A percentile compares a stretch with the other conserved stretches of the same genome.
phyloP scores from a whole-genome alignment of 768 basidiomycete species.

The Strobilomyces echinocephalus region DNA sequence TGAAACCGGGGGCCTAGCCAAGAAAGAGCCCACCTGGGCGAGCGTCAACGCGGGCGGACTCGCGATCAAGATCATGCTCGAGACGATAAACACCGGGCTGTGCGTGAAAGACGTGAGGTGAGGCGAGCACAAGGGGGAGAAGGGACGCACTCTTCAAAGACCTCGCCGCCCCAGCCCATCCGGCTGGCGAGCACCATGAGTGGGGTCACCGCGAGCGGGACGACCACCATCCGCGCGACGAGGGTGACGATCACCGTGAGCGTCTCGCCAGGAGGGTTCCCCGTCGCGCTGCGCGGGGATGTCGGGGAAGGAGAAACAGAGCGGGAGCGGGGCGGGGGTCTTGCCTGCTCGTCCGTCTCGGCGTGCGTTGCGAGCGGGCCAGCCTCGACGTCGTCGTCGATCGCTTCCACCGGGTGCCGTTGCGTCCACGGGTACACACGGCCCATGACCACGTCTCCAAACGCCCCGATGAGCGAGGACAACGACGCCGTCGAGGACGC shows the following conservation, averaged over 20 bases:
- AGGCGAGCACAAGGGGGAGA: background rate
- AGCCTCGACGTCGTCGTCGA: slow-evolving; percentile 5
- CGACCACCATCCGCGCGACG: slow-evolving; percentile 81
- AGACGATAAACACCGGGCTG: slow-evolving; percentile 84
- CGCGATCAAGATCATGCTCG: slow-evolving; percentile 75
- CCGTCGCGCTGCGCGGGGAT: too few relatives aligned
- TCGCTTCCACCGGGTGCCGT: background rate
- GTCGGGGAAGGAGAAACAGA: too few relatives aligned
- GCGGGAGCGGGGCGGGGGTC: too few relatives aligned
- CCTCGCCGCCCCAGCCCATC: slow-evolving; percentile 34
- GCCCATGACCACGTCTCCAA: slow-evolving; percentile 14
- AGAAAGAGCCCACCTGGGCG: slow-evolving; percentile 41
- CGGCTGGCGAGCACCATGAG: slow-evolving; percentile 61
- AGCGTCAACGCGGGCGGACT: slow-evolving; percentile 78
- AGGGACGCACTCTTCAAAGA: slow-evolving; percentile 70
- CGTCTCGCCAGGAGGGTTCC: slow-evolving; percentile 58
- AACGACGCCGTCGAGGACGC: slow-evolving; percentile 16
- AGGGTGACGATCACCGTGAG: slow-evolving; percentile 81
- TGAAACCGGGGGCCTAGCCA: slow-evolving; percentile 18
- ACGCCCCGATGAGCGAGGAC: slow-evolving; percentile 18
- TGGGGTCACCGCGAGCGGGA: slow-evolving; percentile 75
- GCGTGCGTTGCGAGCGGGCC: slow-evolving; percentile 2
- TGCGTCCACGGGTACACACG: slow-evolving; percentile 1
- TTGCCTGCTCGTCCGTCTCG: slow-evolving; percentile 1
- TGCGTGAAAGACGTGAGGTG: too few relatives aligned